Evolutionary conservation across 495 filamentous ascomycete species (phyloP), one percentile per base, ranked within the genome.

Genomic region (Annulohypoxylon moriforme): DNA sequence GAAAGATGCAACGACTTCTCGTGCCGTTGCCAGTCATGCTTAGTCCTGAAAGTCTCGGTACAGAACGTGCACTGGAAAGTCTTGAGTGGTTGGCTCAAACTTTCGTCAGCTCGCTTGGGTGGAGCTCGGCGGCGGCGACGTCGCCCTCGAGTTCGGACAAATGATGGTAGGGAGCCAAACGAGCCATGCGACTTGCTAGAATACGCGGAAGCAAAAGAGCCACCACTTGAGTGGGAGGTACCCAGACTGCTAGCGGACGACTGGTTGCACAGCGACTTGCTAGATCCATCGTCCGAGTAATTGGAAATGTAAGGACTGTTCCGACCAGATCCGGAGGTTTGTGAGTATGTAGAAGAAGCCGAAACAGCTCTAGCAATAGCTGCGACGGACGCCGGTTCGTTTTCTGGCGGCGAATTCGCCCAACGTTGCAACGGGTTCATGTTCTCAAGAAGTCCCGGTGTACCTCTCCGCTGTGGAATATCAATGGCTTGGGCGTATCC

Each of bases 1-100:
- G 87, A 88, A 29, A 96, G 74, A 76, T 96, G 93, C 18, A 94
- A 81, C 18, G 90, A 92, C 69, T 93, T 94, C 76, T 96, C 93
- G 77, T 96, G 93, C 36, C 93, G 85, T 58, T 90, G 85, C 93
- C 93, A 96, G 78, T 96, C 93, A 78, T 93, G 91, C 77, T 94
- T 93, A 58, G 90, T 93, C 65, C 89, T 89, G 81, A 94, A 95
- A 0, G 89, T 91, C 62, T 92, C 89, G 0, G 89, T 89, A 75
- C 93, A 96, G 81, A 96, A 96, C 8, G 93, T 96, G 77, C 93
- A 96, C 74, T 94, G 90, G 79, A 89, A 96, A 14, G 91, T 84
- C 75, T 82, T 89, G 36, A 80, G 77, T 0, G 81, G 81, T 8
- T 69, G 76, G 25, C 59, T 59, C 0, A 81, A 73, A 16, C 67